These are phyloP conservation scores for Penicillium lagena DNA, from an alignment of 495 filamentous ascomycete genomes.

Conservation along the genomic window DNA sequence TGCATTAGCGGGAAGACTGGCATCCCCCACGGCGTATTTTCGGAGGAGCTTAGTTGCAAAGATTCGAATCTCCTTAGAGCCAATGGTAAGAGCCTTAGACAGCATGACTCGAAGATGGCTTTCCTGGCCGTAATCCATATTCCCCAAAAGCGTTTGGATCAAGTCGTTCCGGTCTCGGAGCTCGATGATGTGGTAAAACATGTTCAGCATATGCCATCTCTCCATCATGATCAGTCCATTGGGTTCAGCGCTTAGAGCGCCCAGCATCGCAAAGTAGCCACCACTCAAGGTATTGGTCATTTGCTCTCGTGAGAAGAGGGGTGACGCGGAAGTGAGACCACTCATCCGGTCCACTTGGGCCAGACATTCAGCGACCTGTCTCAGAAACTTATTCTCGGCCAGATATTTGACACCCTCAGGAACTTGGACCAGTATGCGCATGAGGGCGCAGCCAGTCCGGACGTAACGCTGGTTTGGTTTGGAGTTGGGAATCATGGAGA, in stretches of 20 bases:
- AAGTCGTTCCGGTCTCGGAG: constrained; percentile 84
- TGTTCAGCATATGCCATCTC: constrained; percentile 94
- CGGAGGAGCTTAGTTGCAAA: constrained; percentile 76
- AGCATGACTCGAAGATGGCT: constrained; percentile 88
- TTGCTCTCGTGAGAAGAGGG: constrained; percentile 78
- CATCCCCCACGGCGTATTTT: constrained; percentile 61
- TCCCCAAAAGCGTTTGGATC: constrained; percentile 75
- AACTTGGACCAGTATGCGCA: constrained; percentile 78
- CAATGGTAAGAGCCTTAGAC: constrained; percentile 86
- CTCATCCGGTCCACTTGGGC: constrained; percentile 90
- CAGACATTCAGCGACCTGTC: constrained; percentile 91
- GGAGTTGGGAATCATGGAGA: constrained; percentile 77
- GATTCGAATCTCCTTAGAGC: constrained; percentile 85
- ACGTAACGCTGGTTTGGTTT: constrained; percentile 94
- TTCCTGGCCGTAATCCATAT: constrained; percentile 84
- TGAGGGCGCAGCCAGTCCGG: constrained; percentile 76
- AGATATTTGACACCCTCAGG: constrained; percentile 79
- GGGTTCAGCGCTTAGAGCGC: constrained; percentile 71
- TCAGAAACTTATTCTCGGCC: constrained; percentile 82
- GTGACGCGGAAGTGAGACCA: constrained; percentile 78
- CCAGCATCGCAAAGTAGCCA: constrained; percentile 91
- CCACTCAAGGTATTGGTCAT: constrained; percentile 78
- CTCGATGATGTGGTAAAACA: constrained; percentile 98
- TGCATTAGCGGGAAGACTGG: constrained; percentile 21
- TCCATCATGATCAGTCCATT: constrained; percentile 88